These are phyloP conservation scores for Silene uniflora DNA, from an alignment of 148 eudicot species.

Conservation along the genomic window DNA sequence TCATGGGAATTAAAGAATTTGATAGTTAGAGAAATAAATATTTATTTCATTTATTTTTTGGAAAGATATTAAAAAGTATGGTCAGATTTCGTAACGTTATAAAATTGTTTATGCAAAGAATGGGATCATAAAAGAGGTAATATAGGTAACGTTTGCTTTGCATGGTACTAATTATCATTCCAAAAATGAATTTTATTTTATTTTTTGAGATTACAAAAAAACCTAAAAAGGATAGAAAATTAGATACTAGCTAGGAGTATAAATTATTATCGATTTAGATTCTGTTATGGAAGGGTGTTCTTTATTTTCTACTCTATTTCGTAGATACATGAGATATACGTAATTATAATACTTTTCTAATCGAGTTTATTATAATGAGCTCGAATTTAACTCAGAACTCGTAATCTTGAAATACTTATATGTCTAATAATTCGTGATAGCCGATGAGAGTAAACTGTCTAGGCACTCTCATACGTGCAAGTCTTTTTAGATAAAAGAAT, in stretches of 20 bases:
- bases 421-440: too few species aligned
- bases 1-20: background rate
- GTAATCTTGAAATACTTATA: too few species aligned
- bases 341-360: too few species aligned
- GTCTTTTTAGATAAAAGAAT: too few species aligned
- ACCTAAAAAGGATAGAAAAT: too few species aligned
- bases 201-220: background rate
- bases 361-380: too few species aligned
- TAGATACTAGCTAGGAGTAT: too few species aligned
- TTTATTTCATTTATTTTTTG: background rate
- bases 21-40: background rate
- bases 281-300: background rate
- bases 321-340: too few species aligned
- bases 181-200: background rate
- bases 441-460: too few species aligned
- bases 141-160: background rate
- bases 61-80: background rate
- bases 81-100: constrained; percentile 8
- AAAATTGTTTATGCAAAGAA: background rate
- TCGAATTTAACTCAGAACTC: too few species aligned
- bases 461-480: too few species aligned
- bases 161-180: background rate
- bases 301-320: too few species aligned
- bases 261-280: background rate
- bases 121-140: background rate